Evolutionary conservation across 169 alveolate genomes (phyloP), one percentile per base, ranked within the genome.

Genomic region (Prorocentrum cordatum): DNA sequence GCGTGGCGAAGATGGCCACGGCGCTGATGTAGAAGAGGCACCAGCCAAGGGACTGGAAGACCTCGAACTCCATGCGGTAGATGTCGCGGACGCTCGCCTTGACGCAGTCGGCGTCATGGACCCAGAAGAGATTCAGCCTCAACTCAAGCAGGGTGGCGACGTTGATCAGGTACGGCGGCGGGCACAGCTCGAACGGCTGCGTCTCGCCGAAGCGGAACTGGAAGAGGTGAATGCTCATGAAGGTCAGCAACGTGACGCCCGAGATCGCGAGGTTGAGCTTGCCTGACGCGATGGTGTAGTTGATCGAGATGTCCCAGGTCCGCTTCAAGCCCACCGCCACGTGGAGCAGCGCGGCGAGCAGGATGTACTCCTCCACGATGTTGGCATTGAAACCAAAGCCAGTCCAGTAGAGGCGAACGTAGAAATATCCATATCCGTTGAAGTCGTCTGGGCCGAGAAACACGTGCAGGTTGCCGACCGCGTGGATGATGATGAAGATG

Each of bases 401-500:
- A 1, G 80, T 82, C 91, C 91, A 82, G 80, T 82, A 82, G 79
- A 82, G 91, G 67, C 91, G 50, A n/a, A n/a, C n/a, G n/a, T n/a
- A n/a, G n/a, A n/a, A n/a, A n/a, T n/a, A n/a, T n/a, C n/a, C n/a
- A n/a, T n/a, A n/a, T n/a, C n/a, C n/a, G n/a, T n/a, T n/a, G n/a
- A n/a, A n/a, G n/a, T n/a, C n/a, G n/a, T n/a, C n/a, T n/a, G n/a
- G n/a, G 32, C 93, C 93, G 31, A 90, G 90, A 80, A 90, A 90
- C 29, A 66, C 75, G 87, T 90, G 93, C 58, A 90, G 66, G 77
- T 90, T 90, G 31, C 93, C 93, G 16, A 90, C 82, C 14, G 91
- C 93, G 47, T 90, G 93, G 84, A 90, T 90, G 35, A 90, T 61
- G 80, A 90, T 83, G 93, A 90, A 90, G 35, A 90, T 61, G 50